phyloP scores from a whole-genome alignment of 2,329 filamentous ascomycete genomes.

The Arthroderma uncinatum region DNA sequence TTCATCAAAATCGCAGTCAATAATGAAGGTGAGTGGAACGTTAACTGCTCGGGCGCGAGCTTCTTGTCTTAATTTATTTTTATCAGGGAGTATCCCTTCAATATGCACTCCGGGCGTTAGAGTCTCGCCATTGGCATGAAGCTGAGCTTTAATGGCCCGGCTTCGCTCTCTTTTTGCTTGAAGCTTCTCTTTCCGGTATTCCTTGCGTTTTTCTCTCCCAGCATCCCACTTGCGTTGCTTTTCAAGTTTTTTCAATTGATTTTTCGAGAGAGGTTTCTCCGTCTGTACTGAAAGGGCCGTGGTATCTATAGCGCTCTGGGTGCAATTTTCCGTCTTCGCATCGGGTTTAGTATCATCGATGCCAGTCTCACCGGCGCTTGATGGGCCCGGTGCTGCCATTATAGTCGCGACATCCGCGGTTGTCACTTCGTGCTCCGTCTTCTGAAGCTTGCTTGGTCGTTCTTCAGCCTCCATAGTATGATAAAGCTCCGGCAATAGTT shows the following conservation, averaged over 20 bases:
- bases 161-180: constrained; percentile 44
- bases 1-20: constrained; percentile 87
- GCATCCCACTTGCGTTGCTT: constrained; percentile 66
- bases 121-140: constrained; percentile 20
- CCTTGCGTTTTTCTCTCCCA: constrained; percentile 48
- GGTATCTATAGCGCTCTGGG: not conserved
- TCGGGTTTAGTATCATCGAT: not conserved
- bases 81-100: constrained; percentile 11
- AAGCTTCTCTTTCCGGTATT: constrained; percentile 47
- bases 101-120: constrained; percentile 14
- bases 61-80: constrained; percentile 14
- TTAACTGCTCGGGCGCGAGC: constrained; percentile 36
- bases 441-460: constrained; percentile 45
- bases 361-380: constrained; percentile 5
- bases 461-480: constrained; percentile 41
- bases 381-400: constrained; percentile 8
- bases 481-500: not conserved
- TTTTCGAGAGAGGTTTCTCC: constrained; percentile 57
- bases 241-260: constrained; percentile 67
- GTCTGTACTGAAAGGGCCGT: not conserved
- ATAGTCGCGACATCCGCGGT: constrained; percentile 11
- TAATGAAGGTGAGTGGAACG: constrained; percentile 66
- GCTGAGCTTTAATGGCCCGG: constrained; percentile 30
- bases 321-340: not conserved
- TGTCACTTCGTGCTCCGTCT: constrained; percentile 34